phyloP scores from a whole-genome alignment of 495 filamentous ascomycete genomes.

The Cercophora samala region DNA sequence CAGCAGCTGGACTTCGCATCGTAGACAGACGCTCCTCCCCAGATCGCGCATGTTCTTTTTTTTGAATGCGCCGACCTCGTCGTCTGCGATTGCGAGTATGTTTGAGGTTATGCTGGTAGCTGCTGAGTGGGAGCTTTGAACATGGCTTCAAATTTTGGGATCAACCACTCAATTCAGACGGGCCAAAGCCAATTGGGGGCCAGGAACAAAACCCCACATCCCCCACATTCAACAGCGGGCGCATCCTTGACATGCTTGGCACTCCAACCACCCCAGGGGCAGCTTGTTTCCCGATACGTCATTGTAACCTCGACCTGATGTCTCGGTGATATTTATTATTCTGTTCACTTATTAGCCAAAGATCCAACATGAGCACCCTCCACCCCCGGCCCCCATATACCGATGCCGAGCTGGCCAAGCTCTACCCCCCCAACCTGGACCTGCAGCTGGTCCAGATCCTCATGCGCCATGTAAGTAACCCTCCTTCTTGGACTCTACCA shows the following conservation, averaged over 20 bases:
- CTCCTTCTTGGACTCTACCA: too few species aligned
- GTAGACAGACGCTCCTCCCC: constrained; percentile 28
- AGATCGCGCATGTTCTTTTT: constrained; percentile 27
- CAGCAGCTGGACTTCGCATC: constrained; percentile 24
- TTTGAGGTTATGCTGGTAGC: background rate
- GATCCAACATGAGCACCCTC: constrained; percentile 67
- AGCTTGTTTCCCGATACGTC: background rate
- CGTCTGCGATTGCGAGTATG: background rate
- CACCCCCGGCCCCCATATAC: constrained; percentile 73
- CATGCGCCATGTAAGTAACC: constrained; percentile 61
- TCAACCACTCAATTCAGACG: background rate
- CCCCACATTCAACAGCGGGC: background rate
- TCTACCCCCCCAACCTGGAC: constrained; percentile 77
- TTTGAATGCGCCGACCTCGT: background rate
- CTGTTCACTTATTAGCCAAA: background rate
- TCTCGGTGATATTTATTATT: background rate
- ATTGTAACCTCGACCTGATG: background rate
- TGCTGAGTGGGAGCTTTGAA: too few species aligned
- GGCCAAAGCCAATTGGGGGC: background rate
- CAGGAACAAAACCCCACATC: background rate
- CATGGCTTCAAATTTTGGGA: background rate
- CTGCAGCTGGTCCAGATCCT: constrained; percentile 88
- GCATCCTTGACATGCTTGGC: background rate
- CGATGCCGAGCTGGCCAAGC: constrained; percentile 69
- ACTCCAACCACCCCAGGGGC: background rate